Base-by-base conservation (phyloP, 495 filamentous ascomycete species). In the Aspergillus bridgeri region DNA sequence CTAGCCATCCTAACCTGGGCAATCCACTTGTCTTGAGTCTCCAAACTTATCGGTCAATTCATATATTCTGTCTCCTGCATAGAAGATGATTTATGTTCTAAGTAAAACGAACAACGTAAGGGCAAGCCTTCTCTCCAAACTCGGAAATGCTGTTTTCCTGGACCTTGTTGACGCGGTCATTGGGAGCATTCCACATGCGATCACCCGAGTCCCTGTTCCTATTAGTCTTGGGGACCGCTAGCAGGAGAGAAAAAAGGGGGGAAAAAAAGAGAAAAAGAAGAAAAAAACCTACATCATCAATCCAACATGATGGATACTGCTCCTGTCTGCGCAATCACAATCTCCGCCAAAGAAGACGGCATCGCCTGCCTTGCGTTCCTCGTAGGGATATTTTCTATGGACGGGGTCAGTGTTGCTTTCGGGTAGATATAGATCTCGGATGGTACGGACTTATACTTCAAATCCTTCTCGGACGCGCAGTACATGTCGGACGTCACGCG, bases 101-200 rank as follows among this genome's bases (percentile, higher is more conserved):
- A 48, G 58, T 47, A 23, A 64, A 60, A 6, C 62, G 58, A 50
- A 64, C 56, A 2, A 58, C 62, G 46, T 60, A 64, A 24, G 58
- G 62, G 25, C 58, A 63, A 23, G 61, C 57, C 13, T 53, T 53
- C 13, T 64, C 62, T 3, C 62, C 56, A 19, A 60, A 64, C 5
- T 43, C 48, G 6, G 22, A 21, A 20, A 64, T 64, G 44, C 58
- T 59, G 22, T 64, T 64, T 45, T 64, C 58, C 42, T 64, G 62
- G 8, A 64, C 62, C 42, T 51, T 27, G 38, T 64, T 64, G 27
- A 61, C 62, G 8, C 42, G 25, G 42, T 64, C 61, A 43, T 60
- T 64, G 27, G 61, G 61, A 48, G 61, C 61, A 60, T 64, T 64
- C 61, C 58, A 64, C 62, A 64, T 64, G 17, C 62, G 58, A 57